Evolutionary conservation across 805 yeast genomes (phyloP), one percentile per base, ranked within the genome.

Genomic region (Ogataea nitratoaversa): DNA sequence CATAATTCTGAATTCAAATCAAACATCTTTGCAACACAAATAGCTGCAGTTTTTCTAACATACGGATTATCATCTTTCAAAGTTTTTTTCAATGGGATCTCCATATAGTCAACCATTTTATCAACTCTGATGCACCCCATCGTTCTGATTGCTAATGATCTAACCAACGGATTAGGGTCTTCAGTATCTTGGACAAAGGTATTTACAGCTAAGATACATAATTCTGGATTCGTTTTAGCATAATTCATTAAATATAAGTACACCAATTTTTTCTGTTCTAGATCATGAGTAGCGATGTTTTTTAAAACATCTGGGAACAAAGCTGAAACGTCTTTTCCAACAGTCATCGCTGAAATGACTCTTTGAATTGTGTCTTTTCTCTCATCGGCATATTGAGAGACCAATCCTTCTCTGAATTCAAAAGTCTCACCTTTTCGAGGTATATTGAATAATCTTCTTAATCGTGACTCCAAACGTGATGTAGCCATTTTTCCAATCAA

Each of bases 101-200:
- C 93, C 80, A 93, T 78, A 60, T 93, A 93, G 59, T 91, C 98
- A 32, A 89, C 86, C 80, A 93, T 90, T 62, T 85, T 90, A 57
- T 86, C 95, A 16, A 93, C 98, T 33, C 98, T 71, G 37, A 93
- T 89, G 67, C 97, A 91, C 0, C 99, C 98, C 99, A 93, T 93
- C 11, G 99, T 93, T 57, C 99, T 78, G 44, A 93, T 90, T 0
- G 99, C 98, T 65, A 93, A 76, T 1, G 98, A 96, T 40, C 98
- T 74, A 19, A 93, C 90, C 53, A 95, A 72, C 1, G 99, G 99
- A 57, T 93, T 93, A 36, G 96, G 95, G 60, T 93, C 98, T 59
- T 87, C 95, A 2, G 96, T 80, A 65, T 93, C 99, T 61, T 75
- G 77, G 19, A 93, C 96, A 72, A 93, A 93, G 1, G 99, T 93